phyloP scores from a whole-genome alignment of 75 land plant genomes.

The Pinus tabuliformis region DNA sequence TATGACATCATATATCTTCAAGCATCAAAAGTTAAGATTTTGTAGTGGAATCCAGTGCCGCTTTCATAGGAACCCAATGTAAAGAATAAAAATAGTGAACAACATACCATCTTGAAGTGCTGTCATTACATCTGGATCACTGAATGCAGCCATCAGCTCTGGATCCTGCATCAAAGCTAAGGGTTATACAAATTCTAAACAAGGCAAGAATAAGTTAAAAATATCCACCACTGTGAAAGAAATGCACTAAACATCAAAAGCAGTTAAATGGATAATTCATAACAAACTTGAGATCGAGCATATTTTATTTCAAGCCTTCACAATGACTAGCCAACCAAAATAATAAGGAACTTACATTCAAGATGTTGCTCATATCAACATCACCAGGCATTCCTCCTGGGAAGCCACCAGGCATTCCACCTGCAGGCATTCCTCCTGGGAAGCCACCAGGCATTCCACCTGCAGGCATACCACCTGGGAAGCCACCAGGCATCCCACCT shows the following conservation, averaged over 20 bases:
- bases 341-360: conserved; percentile 58
- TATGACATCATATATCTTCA: too few relatives aligned
- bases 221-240: too few relatives aligned
- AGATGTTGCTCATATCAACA: conserved; percentile 91
- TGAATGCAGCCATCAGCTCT: conserved; percentile 91
- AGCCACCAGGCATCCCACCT: conserved; percentile 31
- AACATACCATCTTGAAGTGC: conserved; percentile 95
- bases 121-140: conserved; percentile 94
- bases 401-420: conserved; percentile 57
- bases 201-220: not conserved
- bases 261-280: too few relatives aligned
- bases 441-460: conserved; percentile 34
- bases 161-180: conserved; percentile 67
- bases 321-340: not conserved
- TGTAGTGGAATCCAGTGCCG: not conserved
- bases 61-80: not conserved
- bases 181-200: not conserved
- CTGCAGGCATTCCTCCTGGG: conserved; percentile 47
- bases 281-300: too few relatives aligned
- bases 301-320: not conserved
- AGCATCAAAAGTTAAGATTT: not conserved
- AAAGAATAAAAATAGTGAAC: not conserved
- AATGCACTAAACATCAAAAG: too few relatives aligned
- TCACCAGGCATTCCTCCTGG: conserved; percentile 62
- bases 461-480: conserved; percentile 22